Evolutionary conservation across 106 monocot genomes (phyloP).

Genomic region (Dioscorea alata): DNA sequence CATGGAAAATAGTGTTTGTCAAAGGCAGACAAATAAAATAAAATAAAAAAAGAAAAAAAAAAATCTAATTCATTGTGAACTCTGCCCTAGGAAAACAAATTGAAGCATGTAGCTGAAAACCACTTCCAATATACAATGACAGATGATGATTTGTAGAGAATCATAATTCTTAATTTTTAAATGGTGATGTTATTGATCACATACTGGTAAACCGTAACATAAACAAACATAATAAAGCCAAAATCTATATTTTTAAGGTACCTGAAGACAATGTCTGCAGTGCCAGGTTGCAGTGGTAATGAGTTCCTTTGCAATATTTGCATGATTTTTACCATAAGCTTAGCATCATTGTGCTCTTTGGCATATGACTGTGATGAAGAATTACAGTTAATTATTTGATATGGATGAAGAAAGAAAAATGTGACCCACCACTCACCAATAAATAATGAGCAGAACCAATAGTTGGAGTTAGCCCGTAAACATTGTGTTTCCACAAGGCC

Average conservation of each 20-base stretch:
- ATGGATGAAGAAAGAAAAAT: neutral
- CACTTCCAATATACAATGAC: too few species aligned
- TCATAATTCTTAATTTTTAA: too few species aligned
- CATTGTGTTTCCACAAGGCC: constrained; percentile 92
- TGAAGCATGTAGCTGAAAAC: too few species aligned
- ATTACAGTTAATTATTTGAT: neutral
- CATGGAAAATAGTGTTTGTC: too few species aligned
- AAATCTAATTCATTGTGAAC: too few species aligned
- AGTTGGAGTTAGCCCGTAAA: constrained; percentile 82
- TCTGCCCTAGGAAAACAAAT: too few species aligned
- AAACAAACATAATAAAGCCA: too few species aligned
- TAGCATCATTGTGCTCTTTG: constrained; percentile 59
- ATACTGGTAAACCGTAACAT: too few species aligned
- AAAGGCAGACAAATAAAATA: too few species aligned
- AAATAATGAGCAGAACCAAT: constrained; percentile 85
- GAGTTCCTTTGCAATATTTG: constrained; percentile 48
- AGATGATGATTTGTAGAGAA: too few species aligned
- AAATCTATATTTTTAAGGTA: constrained; percentile 12
- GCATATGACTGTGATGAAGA: constrained; percentile 57
- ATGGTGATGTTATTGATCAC: too few species aligned
- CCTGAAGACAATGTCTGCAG: constrained; percentile 96
- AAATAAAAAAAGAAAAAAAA: neutral
- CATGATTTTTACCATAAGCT: constrained; percentile 74
- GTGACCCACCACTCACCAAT: constrained; percentile 45
- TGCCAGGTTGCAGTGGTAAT: constrained; percentile 82